Base-by-base conservation (phyloP, 2,329 filamentous ascomycete species). In the Biscogniauxia mediterranea region DNA sequence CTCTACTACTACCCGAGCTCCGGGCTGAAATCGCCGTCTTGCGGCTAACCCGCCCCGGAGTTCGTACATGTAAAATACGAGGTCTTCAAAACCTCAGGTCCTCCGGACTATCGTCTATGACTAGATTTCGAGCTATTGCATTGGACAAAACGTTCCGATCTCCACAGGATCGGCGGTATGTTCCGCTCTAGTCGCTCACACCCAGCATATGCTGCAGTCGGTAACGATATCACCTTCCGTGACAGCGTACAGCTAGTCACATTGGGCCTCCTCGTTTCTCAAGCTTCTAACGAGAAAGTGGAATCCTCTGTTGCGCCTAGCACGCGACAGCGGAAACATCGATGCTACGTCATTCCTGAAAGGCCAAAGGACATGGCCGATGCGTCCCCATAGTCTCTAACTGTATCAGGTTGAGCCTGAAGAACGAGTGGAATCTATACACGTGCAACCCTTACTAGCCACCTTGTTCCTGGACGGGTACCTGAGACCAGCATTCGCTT, bases 151-250 rank as follows among this genome's bases (percentile, higher is more conserved):
- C 26, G 52, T 26, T 51, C 46, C 42, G 20, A 17, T 57, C 50
- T 51, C 28, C 56, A 56, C 51, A 21, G 50, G 55, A 42, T 50
- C 50, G 20, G 60, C 50, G n/a, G 21, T 7, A 52, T 32, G 52
- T 50, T 51, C 55, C 50, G 21, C 50, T 28, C 56, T 53, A 53
- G 55, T 49, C 49, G 23, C 55, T 21, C 20, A 26, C 49, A 42
- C 52, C 57, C 11, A 56, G 55, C 59, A 56, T 38, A 52, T 46
- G 23, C 17, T 49, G 28, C 49, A 50, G 52, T 49, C 46, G n/a
- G 50, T 54, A 57, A 58, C 56, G 32, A 57, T 57, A 55, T 59
- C 61, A 61, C 58, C 55, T 55, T 58, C 62, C 59, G 60, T 55
- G 61, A 42, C 62, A 55, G 59, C 19, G 25, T 51, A 50, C 60